Conservation (phyloP, 2,329 filamentous ascomycete genomes). For the Cytospora schulzeri region DNA sequence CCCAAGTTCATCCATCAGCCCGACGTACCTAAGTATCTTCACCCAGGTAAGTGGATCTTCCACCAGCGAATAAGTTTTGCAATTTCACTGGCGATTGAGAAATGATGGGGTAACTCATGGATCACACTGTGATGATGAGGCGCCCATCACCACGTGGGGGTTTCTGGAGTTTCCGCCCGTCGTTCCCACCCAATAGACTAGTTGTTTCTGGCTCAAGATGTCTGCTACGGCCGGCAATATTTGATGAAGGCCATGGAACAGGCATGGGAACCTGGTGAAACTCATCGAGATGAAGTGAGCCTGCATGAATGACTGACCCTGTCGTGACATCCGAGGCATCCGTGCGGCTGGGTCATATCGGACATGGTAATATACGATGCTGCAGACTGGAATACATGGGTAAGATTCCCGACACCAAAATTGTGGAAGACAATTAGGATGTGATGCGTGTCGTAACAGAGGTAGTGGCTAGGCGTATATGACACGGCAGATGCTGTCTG, state of each 20-base stretch:
- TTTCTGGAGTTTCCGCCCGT: background rate
- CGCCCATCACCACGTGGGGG: background rate
- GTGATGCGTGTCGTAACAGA: background rate
- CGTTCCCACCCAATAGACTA: background rate
- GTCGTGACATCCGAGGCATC: conserved; percentile 9
- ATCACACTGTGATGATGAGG: conserved; percentile 14
- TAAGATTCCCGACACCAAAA: background rate
- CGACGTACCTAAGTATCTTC: background rate
- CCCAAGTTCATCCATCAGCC: conserved; percentile 1
- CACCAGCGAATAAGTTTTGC: background rate
- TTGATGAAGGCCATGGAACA: background rate
- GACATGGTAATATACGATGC: background rate
- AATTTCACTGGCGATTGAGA: conserved; percentile 1
- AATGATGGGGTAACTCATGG: background rate
- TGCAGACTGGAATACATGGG: background rate
- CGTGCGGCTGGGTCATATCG: conserved; percentile 2
- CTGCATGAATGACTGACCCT: conserved; percentile 10
- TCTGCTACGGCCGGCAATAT: too few relatives aligned
- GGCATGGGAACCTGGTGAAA: background rate
- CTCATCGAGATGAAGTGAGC: background rate
- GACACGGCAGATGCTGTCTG: background rate
- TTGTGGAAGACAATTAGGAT: background rate
- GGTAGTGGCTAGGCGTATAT: background rate
- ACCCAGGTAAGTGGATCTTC: conserved; percentile 5
- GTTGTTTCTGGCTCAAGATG: background rate